A percentile compares a stretch with the other conserved stretches of the same genome.
Conservation (phyloP, 192 early-diverging fungal species). For the Umbelopsis sp. region DNA sequence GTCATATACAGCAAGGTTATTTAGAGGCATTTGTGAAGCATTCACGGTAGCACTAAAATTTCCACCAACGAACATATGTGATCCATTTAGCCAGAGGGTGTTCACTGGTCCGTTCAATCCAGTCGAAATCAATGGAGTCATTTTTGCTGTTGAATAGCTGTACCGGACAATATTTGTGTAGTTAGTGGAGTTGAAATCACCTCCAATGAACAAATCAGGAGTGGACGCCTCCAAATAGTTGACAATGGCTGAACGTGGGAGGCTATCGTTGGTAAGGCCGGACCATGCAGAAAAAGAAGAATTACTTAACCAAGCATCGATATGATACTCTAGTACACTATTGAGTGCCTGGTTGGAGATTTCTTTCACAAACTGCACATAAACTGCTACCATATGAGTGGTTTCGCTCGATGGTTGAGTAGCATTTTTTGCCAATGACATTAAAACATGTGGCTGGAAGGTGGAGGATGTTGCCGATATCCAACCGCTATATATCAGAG, state of each 20-base stretch:
- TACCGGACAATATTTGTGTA: conserved; percentile 63
- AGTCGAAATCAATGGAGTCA: background rate
- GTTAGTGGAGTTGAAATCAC: conserved; percentile 52
- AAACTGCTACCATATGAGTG: conserved; percentile 31
- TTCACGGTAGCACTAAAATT: conserved; percentile 13
- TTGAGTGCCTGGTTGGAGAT: conserved; percentile 10
- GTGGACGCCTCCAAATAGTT: conserved; percentile 41
- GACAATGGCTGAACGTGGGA: conserved; percentile 45
- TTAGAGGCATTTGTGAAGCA: background rate
- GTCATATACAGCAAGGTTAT: conserved; percentile 25
- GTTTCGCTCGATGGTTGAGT: conserved; percentile 17
- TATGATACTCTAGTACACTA: conserved; percentile 30
- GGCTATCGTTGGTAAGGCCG: conserved; percentile 42
- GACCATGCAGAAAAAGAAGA: conserved; percentile 2
- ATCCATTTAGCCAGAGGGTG: background rate
- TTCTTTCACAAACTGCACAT: conserved; percentile 25
- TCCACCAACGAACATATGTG: conserved; percentile 36
- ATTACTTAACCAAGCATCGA: background rate
- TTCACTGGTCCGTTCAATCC: conserved; percentile 28
- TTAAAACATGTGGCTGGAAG: conserved; percentile 26
- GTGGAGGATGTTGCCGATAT: conserved; percentile 6
- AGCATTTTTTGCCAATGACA: conserved; percentile 23
- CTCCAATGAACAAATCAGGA: conserved; percentile 53
- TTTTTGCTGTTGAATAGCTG: conserved; percentile 28
- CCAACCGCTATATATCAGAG: conserved; percentile 28